Percentiles rank a stretch among this genome's conserved stretches.
These are phyloP conservation scores for Chlorella vulgaris DNA, from an alignment of 139 green algal genomes.

Conservation along the genomic window DNA sequence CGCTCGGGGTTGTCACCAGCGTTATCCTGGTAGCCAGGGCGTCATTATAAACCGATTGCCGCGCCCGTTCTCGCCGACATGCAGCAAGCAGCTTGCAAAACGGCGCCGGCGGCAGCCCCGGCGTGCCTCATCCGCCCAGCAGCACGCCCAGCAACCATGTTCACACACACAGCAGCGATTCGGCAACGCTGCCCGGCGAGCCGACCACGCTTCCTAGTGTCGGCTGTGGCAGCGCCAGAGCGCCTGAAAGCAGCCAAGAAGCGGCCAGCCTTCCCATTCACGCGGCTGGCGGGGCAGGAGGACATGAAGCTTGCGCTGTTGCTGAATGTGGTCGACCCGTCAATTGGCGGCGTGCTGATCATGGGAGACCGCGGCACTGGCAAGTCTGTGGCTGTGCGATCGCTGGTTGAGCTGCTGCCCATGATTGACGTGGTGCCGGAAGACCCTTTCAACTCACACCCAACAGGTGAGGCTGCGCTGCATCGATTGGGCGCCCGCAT, in stretches of 20 bases:
- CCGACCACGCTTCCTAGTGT: too few species aligned
- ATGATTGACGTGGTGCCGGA: conserved; percentile 87
- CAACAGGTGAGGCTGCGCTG: conserved; percentile 40
- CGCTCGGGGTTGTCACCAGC: not conserved
- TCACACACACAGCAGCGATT: too few species aligned
- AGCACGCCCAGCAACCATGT: not conserved
- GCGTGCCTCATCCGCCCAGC: not conserved
- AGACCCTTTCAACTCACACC: conserved; percentile 91
- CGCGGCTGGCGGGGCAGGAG: conserved; percentile 85
- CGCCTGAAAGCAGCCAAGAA: conserved; percentile 3
- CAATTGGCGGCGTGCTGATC: conserved; percentile 92
- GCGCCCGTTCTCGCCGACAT: too few species aligned
- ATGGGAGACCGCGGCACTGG: conserved; percentile 93
- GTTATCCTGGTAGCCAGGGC: not conserved
- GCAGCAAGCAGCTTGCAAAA: not conserved
- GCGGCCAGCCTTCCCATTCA: conserved; percentile 80
- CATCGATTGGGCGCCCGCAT: not conserved
- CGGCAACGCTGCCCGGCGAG: not conserved
- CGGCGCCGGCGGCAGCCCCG: not conserved
- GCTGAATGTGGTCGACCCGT: conserved; percentile 89
- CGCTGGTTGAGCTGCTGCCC: conserved; percentile 86
- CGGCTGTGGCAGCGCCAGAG: conserved; percentile 6
- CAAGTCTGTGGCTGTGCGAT: conserved; percentile 80
- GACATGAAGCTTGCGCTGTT: conserved; percentile 94
- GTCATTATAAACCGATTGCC: not conserved